Evolutionary conservation across 305 asterid species (phyloP), one percentile per base, ranked within the genome.

Genomic region (Caryopteris hybrid): DNA sequence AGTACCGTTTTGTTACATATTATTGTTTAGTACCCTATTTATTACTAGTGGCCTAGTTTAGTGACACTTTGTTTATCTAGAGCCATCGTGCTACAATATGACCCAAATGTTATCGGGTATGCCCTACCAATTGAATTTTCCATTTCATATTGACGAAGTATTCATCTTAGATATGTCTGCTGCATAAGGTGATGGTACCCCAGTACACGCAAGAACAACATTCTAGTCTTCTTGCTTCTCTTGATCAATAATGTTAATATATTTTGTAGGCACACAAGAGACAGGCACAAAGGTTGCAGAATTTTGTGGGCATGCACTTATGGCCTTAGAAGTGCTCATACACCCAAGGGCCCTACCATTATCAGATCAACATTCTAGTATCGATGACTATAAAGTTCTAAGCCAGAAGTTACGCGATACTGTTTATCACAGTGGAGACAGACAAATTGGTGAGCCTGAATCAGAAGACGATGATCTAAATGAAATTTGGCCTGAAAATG

Each of bases 331-430:
- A 79, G 91, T 84, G 73, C 88, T 92, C 78, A 76, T 85, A 68
- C 96, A 88, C 79, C 96, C 91, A 9, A 79, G 96, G 76, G 79
- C 81, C 61, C 88, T 82, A 47, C 88, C 96, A 20, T 31, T 80
- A 48, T 29, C 73, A 67, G 91, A 89, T 74, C 61, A 57, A 9
- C 61, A 73, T 63, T 69, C 86, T 42, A 50, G 61, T 21, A 43
- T n/a, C 6, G 69, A 77, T 52, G 72, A 66, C 29, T 76, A 64
- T 38, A 78, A 63, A 52, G 69, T 60, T 58, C 50, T 31, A 51
- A 73, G 51, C 76, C 66, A 69, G 66, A 80, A 74, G 68, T 57
- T 69, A 29, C 74, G 73, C 5, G 81, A 61, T 57, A 69, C 66
- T 67, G 52, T 53, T 22, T n/a, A 64, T 73, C 13, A 59, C 17